Evolutionary conservation across 1,284 basidiomycete genomes (phyloP), one percentile per base, ranked within the genome.

Genomic region (Cutaneotrichosporon cutaneum): DNA sequence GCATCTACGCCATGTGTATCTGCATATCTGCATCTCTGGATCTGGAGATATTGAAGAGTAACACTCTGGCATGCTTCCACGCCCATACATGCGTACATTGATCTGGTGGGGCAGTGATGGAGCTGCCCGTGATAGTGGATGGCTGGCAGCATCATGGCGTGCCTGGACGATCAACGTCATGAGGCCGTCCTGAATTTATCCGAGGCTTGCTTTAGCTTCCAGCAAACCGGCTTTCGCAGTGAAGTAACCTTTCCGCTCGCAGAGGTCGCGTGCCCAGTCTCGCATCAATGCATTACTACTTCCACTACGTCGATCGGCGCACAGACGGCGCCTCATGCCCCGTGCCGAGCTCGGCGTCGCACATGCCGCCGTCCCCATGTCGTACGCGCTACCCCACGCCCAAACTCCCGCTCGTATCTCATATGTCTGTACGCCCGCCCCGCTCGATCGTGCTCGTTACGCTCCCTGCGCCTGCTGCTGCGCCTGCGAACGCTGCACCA

Each of bases 401-500:
- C n/a, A n/a, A n/a, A n/a, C n/a, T n/a, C n/a, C n/a, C n/a, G n/a
- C n/a, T n/a, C n/a, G n/a, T n/a, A n/a, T n/a, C n/a, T n/a, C n/a
- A n/a, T n/a, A n/a, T n/a, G n/a, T n/a, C n/a, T n/a, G n/a, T n/a
- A n/a, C n/a, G n/a, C n/a, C n/a, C n/a, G n/a, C n/a, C n/a, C n/a
- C n/a, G n/a, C n/a, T n/a, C n/a, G n/a, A n/a, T n/a, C n/a, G n/a
- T 22, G 13, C 22, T 24, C 16, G 6, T 7, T 39, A 24, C 30
- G 30, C 30, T 30, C 9, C 30, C 55, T 56, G 54, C 54, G 26
- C 42, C 42, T 16, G n/a, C 54, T 59, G 59, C 55, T 63, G 60
- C 36, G 44, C 67, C 64, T 73, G 71, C 36, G 64, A 61, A 56
- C 68, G 70, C 68, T 74, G 70, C 8, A 77, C 74, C 68, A 77